phyloP scores from a whole-genome alignment of 495 filamentous ascomycete genomes.

The Amphirosellinia nigrospora region DNA sequence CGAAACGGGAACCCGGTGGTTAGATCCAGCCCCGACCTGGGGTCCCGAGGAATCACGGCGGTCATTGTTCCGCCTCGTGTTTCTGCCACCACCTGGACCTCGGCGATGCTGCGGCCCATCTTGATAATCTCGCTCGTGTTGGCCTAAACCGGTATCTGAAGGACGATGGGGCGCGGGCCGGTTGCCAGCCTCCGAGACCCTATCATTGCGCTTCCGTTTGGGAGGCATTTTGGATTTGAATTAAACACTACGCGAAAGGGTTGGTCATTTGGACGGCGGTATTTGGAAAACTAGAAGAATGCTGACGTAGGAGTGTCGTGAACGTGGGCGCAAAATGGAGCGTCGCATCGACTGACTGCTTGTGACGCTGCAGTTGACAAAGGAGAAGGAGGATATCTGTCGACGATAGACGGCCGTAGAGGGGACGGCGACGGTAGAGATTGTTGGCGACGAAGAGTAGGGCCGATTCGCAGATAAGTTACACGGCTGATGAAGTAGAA shows the following conservation, averaged over 20 bases:
- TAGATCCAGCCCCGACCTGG: constrained; percentile 23
- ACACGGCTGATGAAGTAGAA: not conserved
- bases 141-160: constrained; percentile 51
- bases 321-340: constrained; percentile 3
- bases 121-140: constrained; percentile 55
- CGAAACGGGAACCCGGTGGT: constrained; percentile 42
- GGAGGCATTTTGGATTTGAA: constrained; percentile 49
- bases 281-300: constrained; percentile 4
- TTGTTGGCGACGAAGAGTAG: not conserved
- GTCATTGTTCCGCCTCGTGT: constrained; percentile 43
- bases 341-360: constrained; percentile 18
- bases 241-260: constrained; percentile 27
- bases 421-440: not conserved
- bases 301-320: constrained; percentile 12
- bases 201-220: constrained; percentile 61
- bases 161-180: constrained; percentile 61
- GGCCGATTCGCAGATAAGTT: not conserved
- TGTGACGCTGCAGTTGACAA: not conserved
- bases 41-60: constrained; percentile 52
- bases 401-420: not conserved
- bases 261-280: constrained; percentile 34
- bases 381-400: not conserved
- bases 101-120: constrained; percentile 43
- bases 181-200: constrained; percentile 50
- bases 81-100: constrained; percentile 47